phyloP scores from a whole-genome alignment of 371 early-diverging fungal genomes.

The Rhizomucor pusillus region DNA sequence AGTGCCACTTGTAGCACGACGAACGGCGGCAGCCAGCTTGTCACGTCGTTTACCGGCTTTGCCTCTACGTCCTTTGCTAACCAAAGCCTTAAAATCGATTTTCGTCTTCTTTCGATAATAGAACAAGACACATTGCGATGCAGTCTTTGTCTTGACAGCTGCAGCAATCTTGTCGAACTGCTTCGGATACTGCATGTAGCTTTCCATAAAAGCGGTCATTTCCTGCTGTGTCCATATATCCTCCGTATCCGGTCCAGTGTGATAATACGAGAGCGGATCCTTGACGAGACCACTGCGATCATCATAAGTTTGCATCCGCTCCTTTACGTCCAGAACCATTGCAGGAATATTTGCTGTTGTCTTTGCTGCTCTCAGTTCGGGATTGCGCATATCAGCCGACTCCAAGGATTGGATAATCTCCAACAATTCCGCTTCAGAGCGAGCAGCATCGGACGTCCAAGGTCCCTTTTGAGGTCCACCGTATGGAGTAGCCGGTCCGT shows the following conservation, averaged over 20 bases:
- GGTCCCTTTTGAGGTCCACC: constrained; percentile 34
- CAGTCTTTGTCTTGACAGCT: constrained; percentile 74
- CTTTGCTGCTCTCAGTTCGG: constrained; percentile 72
- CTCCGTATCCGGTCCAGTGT: constrained; percentile 51
- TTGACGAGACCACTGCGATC: constrained; percentile 63
- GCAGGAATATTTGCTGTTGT: constrained; percentile 76
- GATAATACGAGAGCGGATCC: constrained; percentile 64
- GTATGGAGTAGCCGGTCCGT: constrained; percentile 32
- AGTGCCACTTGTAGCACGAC: constrained; percentile 34
- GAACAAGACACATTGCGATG: constrained; percentile 83
- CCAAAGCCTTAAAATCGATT: constrained; percentile 77
- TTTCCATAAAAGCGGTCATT: constrained; percentile 71
- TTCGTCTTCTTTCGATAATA: constrained; percentile 92
- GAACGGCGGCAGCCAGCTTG: constrained; percentile 43
- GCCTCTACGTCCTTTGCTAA: constrained; percentile 52
- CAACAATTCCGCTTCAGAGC: constrained; percentile 78
- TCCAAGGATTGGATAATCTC: constrained; percentile 78
- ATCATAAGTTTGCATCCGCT: constrained; percentile 58
- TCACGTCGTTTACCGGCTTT: constrained; percentile 40
- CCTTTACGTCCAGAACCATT: constrained; percentile 67
- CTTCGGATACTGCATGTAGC: constrained; percentile 83
- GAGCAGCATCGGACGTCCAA: constrained; percentile 73
- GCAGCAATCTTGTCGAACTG: constrained; percentile 87
- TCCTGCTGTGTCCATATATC: constrained; percentile 84
- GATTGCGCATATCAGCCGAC: constrained; percentile 75